Evolutionary conservation across 306 rosid genomes (phyloP).

Genomic region (Ammopiptanthus mongolicus): DNA sequence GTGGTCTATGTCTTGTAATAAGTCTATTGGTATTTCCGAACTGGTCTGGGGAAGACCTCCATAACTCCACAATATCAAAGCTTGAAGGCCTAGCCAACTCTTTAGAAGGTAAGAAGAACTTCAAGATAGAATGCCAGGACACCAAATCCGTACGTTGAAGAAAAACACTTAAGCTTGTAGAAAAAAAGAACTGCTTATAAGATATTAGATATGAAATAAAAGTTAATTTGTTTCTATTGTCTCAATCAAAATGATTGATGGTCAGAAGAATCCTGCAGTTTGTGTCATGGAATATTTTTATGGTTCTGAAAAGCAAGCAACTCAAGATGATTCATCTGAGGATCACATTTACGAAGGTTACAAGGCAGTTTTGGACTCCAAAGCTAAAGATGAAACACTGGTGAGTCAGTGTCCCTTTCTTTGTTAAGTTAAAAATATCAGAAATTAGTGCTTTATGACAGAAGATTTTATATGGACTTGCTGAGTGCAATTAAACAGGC

Average conservation of each 20-base stretch:
- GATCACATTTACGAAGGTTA: slow-evolving; percentile 64
- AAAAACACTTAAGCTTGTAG: background rate
- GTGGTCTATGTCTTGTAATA: slow-evolving; percentile 71
- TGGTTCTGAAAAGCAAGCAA: slow-evolving; percentile 21
- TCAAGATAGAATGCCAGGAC: background rate
- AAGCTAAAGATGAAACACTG: slow-evolving; percentile 74
- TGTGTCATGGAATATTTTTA: slow-evolving; percentile 70
- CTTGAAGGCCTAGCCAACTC: slow-evolving; percentile 79
- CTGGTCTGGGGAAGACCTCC: slow-evolving; percentile 96
- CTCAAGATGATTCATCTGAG: slow-evolving; percentile 34
- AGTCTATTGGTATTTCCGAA: slow-evolving; percentile 72
- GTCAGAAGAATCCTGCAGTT: slow-evolving; percentile 40
- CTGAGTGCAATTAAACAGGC: slow-evolving; percentile 49
- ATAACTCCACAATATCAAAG: slow-evolving; percentile 56
- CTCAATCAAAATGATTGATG: background rate
- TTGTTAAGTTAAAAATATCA: background rate
- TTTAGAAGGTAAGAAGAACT: slow-evolving; percentile 53
- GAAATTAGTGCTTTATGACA: background rate
- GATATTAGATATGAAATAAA: background rate
- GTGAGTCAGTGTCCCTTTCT: slow-evolving; percentile 30
- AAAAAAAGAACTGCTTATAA: background rate
- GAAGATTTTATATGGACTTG: background rate
- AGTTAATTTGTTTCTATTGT: background rate
- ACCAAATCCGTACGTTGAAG: background rate
- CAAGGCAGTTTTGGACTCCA: slow-evolving; percentile 89